Conservation (phyloP, 2,329 filamentous ascomycete genomes). For the Orbilia oligospora region DNA sequence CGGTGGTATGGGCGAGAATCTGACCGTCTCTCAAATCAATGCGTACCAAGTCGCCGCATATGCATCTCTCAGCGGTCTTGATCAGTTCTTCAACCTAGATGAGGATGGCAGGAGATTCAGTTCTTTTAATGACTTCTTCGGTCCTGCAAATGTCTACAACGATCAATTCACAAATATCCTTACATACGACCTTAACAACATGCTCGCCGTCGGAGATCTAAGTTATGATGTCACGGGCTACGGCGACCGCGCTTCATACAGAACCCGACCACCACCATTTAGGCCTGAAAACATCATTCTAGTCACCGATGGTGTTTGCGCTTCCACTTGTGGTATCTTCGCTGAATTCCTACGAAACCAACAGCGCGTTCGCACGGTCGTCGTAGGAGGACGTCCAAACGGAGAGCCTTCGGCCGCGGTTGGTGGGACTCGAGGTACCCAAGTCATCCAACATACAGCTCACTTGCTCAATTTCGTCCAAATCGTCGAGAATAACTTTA, state of each 20-base stretch:
- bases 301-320: conserved; percentile 72
- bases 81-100: conserved; percentile 65
- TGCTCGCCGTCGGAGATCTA: conserved; percentile 63
- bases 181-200: conserved; percentile 63
- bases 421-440: conserved; percentile 76
- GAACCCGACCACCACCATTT: conserved; percentile 65
- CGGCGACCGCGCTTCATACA: conserved; percentile 58
- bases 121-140: conserved; percentile 69
- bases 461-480: conserved; percentile 65
- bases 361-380: conserved; percentile 72
- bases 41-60: conserved; percentile 36
- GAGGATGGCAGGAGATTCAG: conserved; percentile 66
- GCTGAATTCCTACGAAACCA: conserved; percentile 71
- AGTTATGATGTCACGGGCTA: conserved; percentile 65
- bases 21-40: conserved; percentile 19
- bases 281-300: conserved; percentile 68
- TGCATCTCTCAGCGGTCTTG: conserved; percentile 58
- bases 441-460: conserved; percentile 63
- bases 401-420: conserved; percentile 68
- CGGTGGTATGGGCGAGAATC: conserved; percentile 49
- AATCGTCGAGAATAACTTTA: conserved; percentile 63
- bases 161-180: conserved; percentile 67
- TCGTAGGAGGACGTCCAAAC: conserved; percentile 74
- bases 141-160: conserved; percentile 65
- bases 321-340: conserved; percentile 75